These are phyloP conservation scores for Parafenestella ontariensis DNA, from an alignment of 2,329 filamentous ascomycete species.

Conservation along the genomic window DNA sequence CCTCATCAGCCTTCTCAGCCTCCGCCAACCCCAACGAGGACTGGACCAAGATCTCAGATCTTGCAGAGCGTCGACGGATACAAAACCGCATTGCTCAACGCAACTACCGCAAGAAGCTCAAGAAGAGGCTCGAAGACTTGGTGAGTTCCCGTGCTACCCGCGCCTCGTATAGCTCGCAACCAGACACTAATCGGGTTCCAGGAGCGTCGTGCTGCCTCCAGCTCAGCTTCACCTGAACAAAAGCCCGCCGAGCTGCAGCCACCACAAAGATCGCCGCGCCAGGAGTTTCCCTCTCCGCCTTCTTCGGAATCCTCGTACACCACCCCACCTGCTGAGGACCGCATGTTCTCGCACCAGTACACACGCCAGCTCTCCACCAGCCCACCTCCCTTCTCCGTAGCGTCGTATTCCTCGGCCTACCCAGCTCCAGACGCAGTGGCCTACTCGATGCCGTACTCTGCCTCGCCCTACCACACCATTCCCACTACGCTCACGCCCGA, in stretches of 20 bases:
- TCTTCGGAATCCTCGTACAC: constrained; percentile 47
- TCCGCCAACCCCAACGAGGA: constrained; percentile 96
- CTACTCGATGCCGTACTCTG: constrained; percentile 63
- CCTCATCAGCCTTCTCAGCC: constrained; percentile 92
- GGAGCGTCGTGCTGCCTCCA: constrained; percentile 75
- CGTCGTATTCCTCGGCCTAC: constrained; percentile 69
- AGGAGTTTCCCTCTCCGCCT: constrained; percentile 46
- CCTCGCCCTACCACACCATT: constrained; percentile 49
- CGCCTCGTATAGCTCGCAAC: constrained; percentile 16
- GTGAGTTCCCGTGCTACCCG: constrained; percentile 22
- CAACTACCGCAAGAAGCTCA: constrained; percentile 96
- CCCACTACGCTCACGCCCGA: constrained; percentile 47
- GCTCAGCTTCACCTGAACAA: constrained; percentile 66
- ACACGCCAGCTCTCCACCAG: constrained; percentile 74
- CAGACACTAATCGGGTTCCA: constrained; percentile 24
- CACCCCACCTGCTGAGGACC: constrained; percentile 69
- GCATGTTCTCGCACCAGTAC: constrained; percentile 70
- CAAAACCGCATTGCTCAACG: constrained; percentile 98
- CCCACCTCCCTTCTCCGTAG: constrained; percentile 67
- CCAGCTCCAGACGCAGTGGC: constrained; percentile 70
- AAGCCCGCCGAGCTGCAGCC: constrained; percentile 61
- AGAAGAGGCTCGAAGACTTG: constrained; percentile 85
- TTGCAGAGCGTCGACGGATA: constrained; percentile 90
- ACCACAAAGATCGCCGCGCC: constrained; percentile 44
- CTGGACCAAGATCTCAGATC: constrained; percentile 98